These are phyloP conservation scores for Trichoderma hamatum DNA, from an alignment of 2,329 filamentous ascomycete genomes.

Conservation along the genomic window DNA sequence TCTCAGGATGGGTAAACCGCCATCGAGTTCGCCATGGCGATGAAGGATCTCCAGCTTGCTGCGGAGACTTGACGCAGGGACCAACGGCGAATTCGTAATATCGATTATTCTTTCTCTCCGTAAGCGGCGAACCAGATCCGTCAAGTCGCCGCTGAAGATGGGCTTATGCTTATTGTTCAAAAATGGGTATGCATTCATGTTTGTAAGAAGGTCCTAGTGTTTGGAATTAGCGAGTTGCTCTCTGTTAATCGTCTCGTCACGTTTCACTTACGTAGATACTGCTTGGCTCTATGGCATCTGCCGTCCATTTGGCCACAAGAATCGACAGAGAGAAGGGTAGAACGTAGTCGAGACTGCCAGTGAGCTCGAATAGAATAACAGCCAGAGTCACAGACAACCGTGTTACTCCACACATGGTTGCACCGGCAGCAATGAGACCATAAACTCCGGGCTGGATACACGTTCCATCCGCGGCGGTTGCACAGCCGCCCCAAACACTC, in stretches of 20 bases:
- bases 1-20: constrained; percentile 83
- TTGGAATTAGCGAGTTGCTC: constrained; percentile 13
- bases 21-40: constrained; percentile 84
- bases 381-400: constrained; percentile 89
- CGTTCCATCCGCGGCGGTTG: constrained; percentile 68
- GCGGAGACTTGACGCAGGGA: constrained; percentile 76
- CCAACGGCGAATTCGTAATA: constrained; percentile 78
- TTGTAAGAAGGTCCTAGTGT: constrained; percentile 78
- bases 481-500: constrained; percentile 74
- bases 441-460: constrained; percentile 98
- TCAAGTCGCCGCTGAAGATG: constrained; percentile 83
- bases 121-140: constrained; percentile 79
- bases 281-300: constrained; percentile 88
- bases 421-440: constrained; percentile 88
- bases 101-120: constrained; percentile 82
- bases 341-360: constrained; percentile 92
- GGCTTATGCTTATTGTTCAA: constrained; percentile 96
- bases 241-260: constrained; percentile 48
- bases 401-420: constrained; percentile 97
- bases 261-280: constrained; percentile 76
- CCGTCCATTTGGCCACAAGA: constrained; percentile 96
- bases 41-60: constrained; percentile 81
- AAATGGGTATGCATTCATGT: constrained; percentile 97
- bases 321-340: constrained; percentile 92
- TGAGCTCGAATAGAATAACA: constrained; percentile 94